Base-by-base conservation (phyloP, 257 asterid species). In the Fraxinus excelsior region DNA sequence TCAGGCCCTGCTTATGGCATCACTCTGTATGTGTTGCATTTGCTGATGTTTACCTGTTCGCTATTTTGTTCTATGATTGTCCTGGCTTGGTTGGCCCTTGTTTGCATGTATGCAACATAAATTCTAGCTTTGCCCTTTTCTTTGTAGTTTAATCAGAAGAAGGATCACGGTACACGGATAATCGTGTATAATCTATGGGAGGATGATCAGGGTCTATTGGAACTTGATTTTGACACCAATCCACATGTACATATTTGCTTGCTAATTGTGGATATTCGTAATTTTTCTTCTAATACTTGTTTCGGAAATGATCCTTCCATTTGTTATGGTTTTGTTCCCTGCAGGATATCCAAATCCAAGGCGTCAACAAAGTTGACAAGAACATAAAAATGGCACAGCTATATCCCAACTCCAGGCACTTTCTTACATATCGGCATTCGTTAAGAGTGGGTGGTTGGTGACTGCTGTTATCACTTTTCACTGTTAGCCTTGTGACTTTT, bases 341-440 rank as follows among this genome's bases (percentile, higher is more conserved):
- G 67, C 81, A 93, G 98, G 99, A 96, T 85, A 93, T 96, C 77
- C 98, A 91, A 88, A 96, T 93, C 81, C 88, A 98, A 89, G 98
- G 98, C 0, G 99, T 89, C 87, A 96, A 93, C 72, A 88, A 98
- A 82, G 99, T 91, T 79, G 94, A 88, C 82, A 93, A 85, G 88
- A 90, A 76, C 84, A 91, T 96, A 83, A 91, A 89, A 74, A 93
- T 93, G 98, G 98, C 97, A n/a, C 79, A 82, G 72, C 83, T 78
- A 73, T 82, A 82, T 78, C 99, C 99, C 19, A 95, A 95, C 86
- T 95, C 99, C 67, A 90, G 87, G 90, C 99, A 95, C 82, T 95
- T 93, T 84, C 88, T 96, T 66, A 96, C 99, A 14, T 96, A 93
- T 85, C 90, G 91, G 46, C 99, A 93, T 79, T 96, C 99, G 29